Evolutionary conservation across 2,329 filamentous ascomycete genomes (phyloP), one percentile per base, ranked within the genome.

Genomic region (Botrytis aclada): DNA sequence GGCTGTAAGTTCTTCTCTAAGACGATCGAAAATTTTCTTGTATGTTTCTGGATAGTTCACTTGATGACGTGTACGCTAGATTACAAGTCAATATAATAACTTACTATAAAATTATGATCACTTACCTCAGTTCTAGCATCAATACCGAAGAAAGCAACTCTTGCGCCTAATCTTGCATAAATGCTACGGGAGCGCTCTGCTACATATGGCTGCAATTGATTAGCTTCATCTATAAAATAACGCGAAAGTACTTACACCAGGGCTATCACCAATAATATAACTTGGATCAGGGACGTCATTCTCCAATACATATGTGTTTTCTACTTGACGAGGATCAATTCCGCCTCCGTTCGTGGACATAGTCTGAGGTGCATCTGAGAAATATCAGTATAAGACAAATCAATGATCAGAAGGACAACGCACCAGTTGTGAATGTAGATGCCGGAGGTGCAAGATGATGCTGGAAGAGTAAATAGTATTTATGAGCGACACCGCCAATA

Each of bases 391-490:
- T n/a, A n/a, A 9, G 56, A 34, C 56, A 41, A 56, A 34, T 18
- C 0, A 32, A 39, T 7, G 18, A 32, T 41, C 6, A 12, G 8
- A 54, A 37, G 16, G 76, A 81, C 72, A 76, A 82, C 82, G 85
- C 88, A 86, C 92, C 92, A 1, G 93, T 93, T 4, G 94, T 97
- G 81, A 91, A 98, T 1, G 95, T 97, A 43, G 93, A 95, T 75
- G 88, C 85, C 0, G 95, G 94, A 1, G 95, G 95, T 20, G 95
- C 89, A 67, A 97, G 84, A 79, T 98, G 95, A 78, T 99, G 96
- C 83, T 99, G 96, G 83, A 99, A 99, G 16, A 99, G 88, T 88
- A 98, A 89, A 81, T 99, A 99, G 83, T 98, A 98, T 83, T 99
- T 99, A 86, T 96, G 97, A 1, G 96, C 96, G 71, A 95, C 90